These are phyloP conservation scores for Fomitiporia mediterranea DNA, from an alignment of 1,284 basidiomycete genomes.

Conservation along the genomic window DNA sequence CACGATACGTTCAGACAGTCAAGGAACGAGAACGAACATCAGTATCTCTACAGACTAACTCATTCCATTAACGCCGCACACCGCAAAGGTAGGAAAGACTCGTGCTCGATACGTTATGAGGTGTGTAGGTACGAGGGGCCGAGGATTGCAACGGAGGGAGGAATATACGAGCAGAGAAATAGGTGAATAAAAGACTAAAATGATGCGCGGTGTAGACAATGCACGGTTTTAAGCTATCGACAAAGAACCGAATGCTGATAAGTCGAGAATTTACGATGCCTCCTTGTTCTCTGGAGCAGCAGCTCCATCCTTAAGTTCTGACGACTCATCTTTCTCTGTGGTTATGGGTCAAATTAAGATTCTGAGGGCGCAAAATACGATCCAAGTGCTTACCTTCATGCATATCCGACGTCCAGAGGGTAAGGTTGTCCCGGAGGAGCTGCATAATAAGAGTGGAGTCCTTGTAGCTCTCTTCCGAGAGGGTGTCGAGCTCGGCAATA, in stretches of 20 bases:
- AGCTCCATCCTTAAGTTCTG: slow-evolving; percentile 62
- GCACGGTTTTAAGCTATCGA: slow-evolving; percentile 15
- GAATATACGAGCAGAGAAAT: slow-evolving; percentile 13
- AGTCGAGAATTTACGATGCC: slow-evolving; percentile 32
- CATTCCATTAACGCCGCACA: slow-evolving; percentile 17
- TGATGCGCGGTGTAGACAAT: slow-evolving; percentile 14
- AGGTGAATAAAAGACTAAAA: slow-evolving; percentile 7
- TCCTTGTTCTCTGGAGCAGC: slow-evolving; percentile 59
- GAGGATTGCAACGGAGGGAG: slow-evolving; percentile 1
- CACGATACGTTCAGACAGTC: not conserved
- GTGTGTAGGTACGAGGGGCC: not conserved
- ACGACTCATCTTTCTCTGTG: slow-evolving; percentile 65
- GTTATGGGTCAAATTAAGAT: slow-evolving; percentile 17
- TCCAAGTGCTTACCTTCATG: slow-evolving; percentile 61
- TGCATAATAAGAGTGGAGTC: slow-evolving; percentile 99
- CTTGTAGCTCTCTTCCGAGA: slow-evolving; percentile 99
- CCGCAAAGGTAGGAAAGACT: not conserved
- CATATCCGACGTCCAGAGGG: slow-evolving; percentile 98
- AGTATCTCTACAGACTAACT: not conserved
- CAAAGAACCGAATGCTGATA: slow-evolving; percentile 15
- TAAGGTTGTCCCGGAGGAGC: slow-evolving; percentile 96
- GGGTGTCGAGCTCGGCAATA: slow-evolving; percentile 98
- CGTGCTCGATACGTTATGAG: slow-evolving; percentile 2
- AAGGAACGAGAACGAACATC: not conserved
- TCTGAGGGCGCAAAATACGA: not conserved